Conservation (phyloP, 1,284 basidiomycete genomes). For the Mycosarcoma mackinlayi region DNA sequence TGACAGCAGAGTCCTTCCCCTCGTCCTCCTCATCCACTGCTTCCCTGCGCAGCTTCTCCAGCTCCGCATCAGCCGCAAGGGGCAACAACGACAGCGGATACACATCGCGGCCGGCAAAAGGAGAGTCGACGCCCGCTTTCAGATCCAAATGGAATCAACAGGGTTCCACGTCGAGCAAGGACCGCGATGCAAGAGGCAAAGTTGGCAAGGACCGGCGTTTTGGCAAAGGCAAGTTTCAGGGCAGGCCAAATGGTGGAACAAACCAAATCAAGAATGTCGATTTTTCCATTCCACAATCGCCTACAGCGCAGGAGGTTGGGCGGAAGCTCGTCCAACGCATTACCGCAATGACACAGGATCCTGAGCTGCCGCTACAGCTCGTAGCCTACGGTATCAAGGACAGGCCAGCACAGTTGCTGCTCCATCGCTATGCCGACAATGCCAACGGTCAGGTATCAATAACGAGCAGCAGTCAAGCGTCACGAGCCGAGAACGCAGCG, state of each 20-base stretch:
- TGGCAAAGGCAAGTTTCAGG: constrained; percentile 16
- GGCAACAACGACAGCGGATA: constrained; percentile 16
- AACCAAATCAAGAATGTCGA: constrained; percentile 11
- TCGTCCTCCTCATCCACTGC: constrained; percentile 3
- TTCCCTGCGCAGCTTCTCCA: constrained; percentile 6
- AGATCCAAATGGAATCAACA: not conserved
- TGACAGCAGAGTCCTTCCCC: not conserved
- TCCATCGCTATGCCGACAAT: not conserved
- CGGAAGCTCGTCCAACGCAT: constrained; percentile 25
- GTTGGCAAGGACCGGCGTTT: constrained; percentile 2
- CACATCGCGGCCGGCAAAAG: constrained; percentile 2
- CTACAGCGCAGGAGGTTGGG: constrained; percentile 28
- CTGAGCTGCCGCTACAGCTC: constrained; percentile 23
- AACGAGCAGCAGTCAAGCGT: not conserved
- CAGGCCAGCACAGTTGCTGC: constrained; percentile 11
- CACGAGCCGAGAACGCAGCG: not conserved
- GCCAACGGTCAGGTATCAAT: not conserved
- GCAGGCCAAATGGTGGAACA: not conserved
- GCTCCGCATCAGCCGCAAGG: constrained; percentile 3
- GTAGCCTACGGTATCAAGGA: constrained; percentile 41
- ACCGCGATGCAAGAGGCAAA: not conserved
- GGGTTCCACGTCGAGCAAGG: not conserved
- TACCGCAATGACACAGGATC: constrained; percentile 8
- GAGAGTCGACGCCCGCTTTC: not conserved
- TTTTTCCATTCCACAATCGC: constrained; percentile 22